Evolutionary conservation across 1,284 basidiomycete genomes (phyloP).

Genomic region (Sphagnurus paluster): DNA sequence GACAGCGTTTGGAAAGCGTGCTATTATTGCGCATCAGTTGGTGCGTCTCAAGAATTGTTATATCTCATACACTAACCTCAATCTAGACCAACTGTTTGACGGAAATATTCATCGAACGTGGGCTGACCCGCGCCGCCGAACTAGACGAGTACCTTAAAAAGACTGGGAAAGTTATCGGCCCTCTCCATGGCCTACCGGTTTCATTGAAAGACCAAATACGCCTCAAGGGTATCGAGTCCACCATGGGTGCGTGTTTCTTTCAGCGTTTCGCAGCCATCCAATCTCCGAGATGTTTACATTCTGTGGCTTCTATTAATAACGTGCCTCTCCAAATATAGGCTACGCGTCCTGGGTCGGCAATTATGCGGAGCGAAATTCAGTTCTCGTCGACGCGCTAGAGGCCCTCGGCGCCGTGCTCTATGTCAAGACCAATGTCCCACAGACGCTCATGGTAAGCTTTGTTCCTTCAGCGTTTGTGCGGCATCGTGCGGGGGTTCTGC

Average conservation of each 20-base stretch:
- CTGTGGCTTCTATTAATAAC: too few species aligned
- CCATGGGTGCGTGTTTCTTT: constrained; percentile 52
- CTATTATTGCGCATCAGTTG: constrained; percentile 79
- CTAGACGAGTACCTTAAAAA: constrained; percentile 55
- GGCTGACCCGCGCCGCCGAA: constrained; percentile 53
- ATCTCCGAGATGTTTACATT: constrained; percentile 39
- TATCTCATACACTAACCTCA: neutral
- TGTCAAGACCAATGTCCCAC: constrained; percentile 71
- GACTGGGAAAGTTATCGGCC: constrained; percentile 52
- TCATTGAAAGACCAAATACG: constrained; percentile 65
- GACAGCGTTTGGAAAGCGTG: constrained; percentile 77
- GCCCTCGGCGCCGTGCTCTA: constrained; percentile 64
- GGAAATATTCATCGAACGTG: constrained; percentile 66
- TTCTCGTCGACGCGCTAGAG: constrained; percentile 54
- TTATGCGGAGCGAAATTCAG: constrained; percentile 48
- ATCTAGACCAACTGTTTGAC: constrained; percentile 66
- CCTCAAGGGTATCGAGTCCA: constrained; percentile 58
- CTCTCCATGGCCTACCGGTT: constrained; percentile 59
- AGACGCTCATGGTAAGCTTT: constrained; percentile 54
- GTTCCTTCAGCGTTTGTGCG: neutral
- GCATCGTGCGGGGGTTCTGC: too few species aligned
- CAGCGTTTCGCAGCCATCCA: neutral
- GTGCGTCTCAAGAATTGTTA: constrained; percentile 42
- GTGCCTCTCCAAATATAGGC: too few species aligned
- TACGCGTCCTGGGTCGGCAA: constrained; percentile 68